Evolutionary conservation across 2,329 filamentous ascomycete genomes (phyloP).

Genomic region (Aspergillus bombycis): DNA sequence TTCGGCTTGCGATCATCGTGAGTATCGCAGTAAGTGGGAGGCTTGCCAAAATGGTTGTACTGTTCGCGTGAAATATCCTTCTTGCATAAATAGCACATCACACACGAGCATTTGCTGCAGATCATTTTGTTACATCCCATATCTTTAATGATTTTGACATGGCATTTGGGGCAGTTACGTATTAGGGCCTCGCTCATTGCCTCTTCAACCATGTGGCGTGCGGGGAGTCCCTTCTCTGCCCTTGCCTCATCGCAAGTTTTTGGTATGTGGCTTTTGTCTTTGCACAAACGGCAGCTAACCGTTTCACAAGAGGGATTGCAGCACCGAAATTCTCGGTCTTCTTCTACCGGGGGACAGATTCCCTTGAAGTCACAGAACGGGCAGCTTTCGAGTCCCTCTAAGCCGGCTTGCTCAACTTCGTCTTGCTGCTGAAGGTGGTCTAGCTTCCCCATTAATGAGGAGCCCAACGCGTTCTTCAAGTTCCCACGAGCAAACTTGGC

Average conservation of each 20-base stretch:
- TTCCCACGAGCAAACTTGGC: slow-evolving; percentile 63
- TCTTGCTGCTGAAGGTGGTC: slow-evolving; percentile 73
- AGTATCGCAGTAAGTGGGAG: slow-evolving; percentile 43
- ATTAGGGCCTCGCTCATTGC: slow-evolving; percentile 82
- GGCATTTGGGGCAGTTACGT: slow-evolving; percentile 67
- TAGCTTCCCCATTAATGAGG: slow-evolving; percentile 63
- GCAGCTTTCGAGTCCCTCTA: slow-evolving; percentile 74
- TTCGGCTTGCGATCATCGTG: slow-evolving; percentile 18
- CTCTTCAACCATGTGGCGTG: slow-evolving; percentile 74
- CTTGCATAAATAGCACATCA: slow-evolving; percentile 66
- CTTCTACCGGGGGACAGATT: slow-evolving; percentile 68
- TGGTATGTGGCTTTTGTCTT: slow-evolving; percentile 70
- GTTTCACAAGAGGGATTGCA: slow-evolving; percentile 65
- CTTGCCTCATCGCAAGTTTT: slow-evolving; percentile 70
- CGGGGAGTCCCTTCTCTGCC: slow-evolving; percentile 61
- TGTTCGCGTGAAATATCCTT: slow-evolving; percentile 58
- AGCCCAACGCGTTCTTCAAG: slow-evolving; percentile 60
- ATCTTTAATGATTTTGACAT: slow-evolving; percentile 78
- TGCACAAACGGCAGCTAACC: slow-evolving; percentile 70
- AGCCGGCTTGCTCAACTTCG: slow-evolving; percentile 67
- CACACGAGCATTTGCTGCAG: slow-evolving; percentile 62
- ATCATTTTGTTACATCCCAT: slow-evolving; percentile 82
- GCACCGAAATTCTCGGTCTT: slow-evolving; percentile 75
- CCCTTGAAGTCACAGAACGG: slow-evolving; percentile 83
- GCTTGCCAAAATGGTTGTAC: slow-evolving; percentile 72